These are phyloP conservation scores for Umbelopsis sp. DNA, from an alignment of 192 early-diverging fungal genomes.

Conservation along the genomic window DNA sequence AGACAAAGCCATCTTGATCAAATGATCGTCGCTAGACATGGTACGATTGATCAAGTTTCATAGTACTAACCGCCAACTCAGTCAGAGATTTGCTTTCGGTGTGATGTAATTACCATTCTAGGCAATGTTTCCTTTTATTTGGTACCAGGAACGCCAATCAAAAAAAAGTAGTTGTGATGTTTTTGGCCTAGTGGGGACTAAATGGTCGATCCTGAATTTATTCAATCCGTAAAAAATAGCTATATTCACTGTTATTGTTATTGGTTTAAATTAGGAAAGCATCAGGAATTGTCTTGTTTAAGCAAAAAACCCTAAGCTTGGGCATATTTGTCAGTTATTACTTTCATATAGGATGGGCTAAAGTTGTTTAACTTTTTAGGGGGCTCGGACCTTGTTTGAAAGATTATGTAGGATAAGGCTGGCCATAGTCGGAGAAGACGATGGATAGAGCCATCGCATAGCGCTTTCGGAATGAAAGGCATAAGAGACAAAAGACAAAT, in stretches of 20 bases:
- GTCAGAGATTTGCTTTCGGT: neutral
- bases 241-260: neutral
- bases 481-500: no score
- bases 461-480: neutral
- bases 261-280: no score
- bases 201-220: neutral
- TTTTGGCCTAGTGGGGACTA: neutral
- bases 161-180: neutral
- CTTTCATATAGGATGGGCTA: no score
- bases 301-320: neutral
- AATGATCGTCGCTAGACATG: neutral
- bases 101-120: constrained; percentile 15
- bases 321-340: constrained; percentile 2
- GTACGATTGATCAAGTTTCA: constrained; percentile 1
- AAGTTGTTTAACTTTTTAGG: neutral
- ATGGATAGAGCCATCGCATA: neutral
- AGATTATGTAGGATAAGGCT: neutral
- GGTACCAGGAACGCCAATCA: constrained; percentile 6
- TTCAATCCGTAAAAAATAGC: neutral
- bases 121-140: constrained; percentile 1
- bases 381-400: constrained; percentile 17
- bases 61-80: neutral
- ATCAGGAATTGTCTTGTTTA: no score
- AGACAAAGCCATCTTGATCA: no score
- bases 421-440: neutral